phyloP scores from a whole-genome alignment of 2,329 filamentous ascomycete genomes.

The Penicillium sp. region DNA sequence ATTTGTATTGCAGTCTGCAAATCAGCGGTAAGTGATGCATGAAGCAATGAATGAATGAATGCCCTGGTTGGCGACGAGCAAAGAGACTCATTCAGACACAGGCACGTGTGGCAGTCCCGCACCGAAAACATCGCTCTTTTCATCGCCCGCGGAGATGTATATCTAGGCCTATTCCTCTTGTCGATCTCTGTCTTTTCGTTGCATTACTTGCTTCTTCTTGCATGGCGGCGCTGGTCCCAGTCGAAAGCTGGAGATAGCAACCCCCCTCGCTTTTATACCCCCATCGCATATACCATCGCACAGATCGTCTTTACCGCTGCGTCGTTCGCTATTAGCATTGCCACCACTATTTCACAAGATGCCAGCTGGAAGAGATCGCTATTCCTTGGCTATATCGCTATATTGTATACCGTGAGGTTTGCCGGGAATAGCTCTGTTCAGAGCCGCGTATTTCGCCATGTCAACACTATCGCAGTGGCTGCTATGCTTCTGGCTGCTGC shows the following conservation, averaged over 20 bases:
- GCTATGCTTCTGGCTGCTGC: slow-evolving; percentile 20
- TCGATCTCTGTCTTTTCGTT: slow-evolving; percentile 20
- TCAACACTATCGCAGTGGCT: slow-evolving; percentile 20
- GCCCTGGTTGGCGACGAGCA: not conserved
- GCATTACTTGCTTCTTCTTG: slow-evolving; percentile 13
- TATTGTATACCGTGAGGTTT: slow-evolving; percentile 20
- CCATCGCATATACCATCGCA: slow-evolving; percentile 9
- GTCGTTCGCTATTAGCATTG: slow-evolving; percentile 7
- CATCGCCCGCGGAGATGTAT: slow-evolving; percentile 22
- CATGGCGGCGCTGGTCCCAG: slow-evolving; percentile 10
- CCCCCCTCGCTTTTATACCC: slow-evolving; percentile 9
- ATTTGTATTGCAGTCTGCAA: not conserved
- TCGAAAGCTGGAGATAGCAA: slow-evolving; percentile 4
- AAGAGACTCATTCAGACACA: not conserved
- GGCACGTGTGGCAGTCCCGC: slow-evolving; percentile 22
- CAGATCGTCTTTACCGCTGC: slow-evolving; percentile 8
- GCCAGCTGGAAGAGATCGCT: slow-evolving; percentile 16
- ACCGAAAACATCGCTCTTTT: slow-evolving; percentile 20
- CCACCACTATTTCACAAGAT: not conserved
- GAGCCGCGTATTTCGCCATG: slow-evolving; percentile 20
- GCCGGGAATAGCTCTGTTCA: slow-evolving; percentile 14
- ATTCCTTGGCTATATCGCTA: slow-evolving; percentile 22
- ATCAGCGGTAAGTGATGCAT: not conserved
- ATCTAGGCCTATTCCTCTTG: slow-evolving; percentile 19
- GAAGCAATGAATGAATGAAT: not conserved